phyloP scores from a whole-genome alignment of 2,329 filamentous ascomycete species.

The Cordyceps militaris region DNA sequence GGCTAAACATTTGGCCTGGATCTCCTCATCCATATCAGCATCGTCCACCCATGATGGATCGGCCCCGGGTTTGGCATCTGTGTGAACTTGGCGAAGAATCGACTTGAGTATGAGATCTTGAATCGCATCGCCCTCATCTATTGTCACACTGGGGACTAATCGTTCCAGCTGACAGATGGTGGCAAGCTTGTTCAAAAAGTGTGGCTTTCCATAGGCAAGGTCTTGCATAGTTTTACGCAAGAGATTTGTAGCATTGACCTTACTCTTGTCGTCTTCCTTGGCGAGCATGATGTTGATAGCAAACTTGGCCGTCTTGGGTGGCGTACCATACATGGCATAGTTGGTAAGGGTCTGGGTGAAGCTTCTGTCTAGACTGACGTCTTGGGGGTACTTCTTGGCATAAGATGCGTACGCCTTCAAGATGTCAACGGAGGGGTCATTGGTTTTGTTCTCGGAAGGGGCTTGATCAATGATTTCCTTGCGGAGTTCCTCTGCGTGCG shows the following conservation, averaged over 20 bases:
- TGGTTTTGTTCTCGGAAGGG: conserved; percentile 59
- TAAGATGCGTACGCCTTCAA: conserved; percentile 92
- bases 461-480: conserved; percentile 76
- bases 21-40: conserved; percentile 67
- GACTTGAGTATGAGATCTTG: conserved; percentile 69
- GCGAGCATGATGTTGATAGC: conserved; percentile 85
- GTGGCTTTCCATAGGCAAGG: conserved; percentile 63
- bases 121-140: conserved; percentile 69
- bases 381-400: conserved; percentile 74
- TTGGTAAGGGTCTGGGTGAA: conserved; percentile 74
- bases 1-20: conserved; percentile 74
- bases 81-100: conserved; percentile 64
- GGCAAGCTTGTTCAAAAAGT: conserved; percentile 70
- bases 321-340: conserved; percentile 76
- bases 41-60: conserved; percentile 62
- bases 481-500: conserved; percentile 86
- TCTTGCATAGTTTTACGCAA: conserved; percentile 67
- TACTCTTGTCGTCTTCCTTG: conserved; percentile 61
- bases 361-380: conserved; percentile 73
- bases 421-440: conserved; percentile 71
- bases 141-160: conserved; percentile 63
- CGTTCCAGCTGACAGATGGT: conserved; percentile 70
- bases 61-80: conserved; percentile 43
- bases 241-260: conserved; percentile 79
- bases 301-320: conserved; percentile 82